Conservation (phyloP, 2,329 filamentous ascomycete species). For the Stachybotrys echinatus region DNA sequence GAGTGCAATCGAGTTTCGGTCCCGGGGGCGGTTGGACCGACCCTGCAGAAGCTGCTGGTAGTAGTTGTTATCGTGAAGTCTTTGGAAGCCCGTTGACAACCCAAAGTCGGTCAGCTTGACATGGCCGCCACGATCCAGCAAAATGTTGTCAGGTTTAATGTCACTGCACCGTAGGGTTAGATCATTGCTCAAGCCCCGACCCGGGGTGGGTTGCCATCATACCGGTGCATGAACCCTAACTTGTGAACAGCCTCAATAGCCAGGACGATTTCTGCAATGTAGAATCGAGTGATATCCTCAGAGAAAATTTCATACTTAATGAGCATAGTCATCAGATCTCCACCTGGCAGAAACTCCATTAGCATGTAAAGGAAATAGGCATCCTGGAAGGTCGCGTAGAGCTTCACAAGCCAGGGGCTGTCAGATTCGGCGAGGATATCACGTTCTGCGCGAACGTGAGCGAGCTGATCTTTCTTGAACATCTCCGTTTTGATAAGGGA, state of each 20-base stretch:
- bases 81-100: slow-evolving; percentile 95
- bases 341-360: slow-evolving; percentile 98
- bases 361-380: slow-evolving; percentile 95
- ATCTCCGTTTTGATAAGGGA: slow-evolving; percentile 98
- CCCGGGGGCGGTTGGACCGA: slow-evolving; percentile 64
- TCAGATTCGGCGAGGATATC: slow-evolving; percentile 98
- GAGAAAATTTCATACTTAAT: slow-evolving; percentile 99
- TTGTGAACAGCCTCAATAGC: slow-evolving; percentile 99
- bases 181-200: slow-evolving; percentile 6
- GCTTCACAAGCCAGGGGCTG: slow-evolving; percentile 98
- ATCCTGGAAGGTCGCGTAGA: slow-evolving; percentile 98
- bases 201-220: slow-evolving; percentile 25
- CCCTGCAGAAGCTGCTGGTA: slow-evolving; percentile 94
- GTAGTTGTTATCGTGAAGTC: slow-evolving; percentile 95
- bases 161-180: slow-evolving; percentile 70
- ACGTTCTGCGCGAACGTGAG: slow-evolving; percentile 94
- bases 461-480: slow-evolving; percentile 98
- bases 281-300: slow-evolving; percentile 97
- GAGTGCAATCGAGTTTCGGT: slow-evolving; percentile 89
- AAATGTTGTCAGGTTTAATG: slow-evolving; percentile 98
- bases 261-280: slow-evolving; percentile 96
- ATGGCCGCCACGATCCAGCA: slow-evolving; percentile 90
- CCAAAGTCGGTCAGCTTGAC: slow-evolving; percentile 99
- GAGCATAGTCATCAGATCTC: slow-evolving; percentile 99
- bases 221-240: slow-evolving; percentile 97